Conservation (phyloP, 2,329 filamentous ascomycete species). For the Madurella mycetomatis region DNA sequence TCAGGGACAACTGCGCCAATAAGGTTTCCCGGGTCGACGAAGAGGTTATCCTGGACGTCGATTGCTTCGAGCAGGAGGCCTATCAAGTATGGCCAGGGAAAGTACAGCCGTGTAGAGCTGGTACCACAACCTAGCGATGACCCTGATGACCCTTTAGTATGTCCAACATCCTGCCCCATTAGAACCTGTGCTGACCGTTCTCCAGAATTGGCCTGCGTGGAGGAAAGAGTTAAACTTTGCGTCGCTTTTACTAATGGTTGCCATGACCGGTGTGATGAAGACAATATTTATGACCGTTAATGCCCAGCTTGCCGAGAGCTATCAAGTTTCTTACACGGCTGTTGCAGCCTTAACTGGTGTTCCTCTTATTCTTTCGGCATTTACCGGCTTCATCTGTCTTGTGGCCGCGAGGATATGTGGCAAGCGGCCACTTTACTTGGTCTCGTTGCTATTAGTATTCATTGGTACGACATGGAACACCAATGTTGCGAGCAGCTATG, state of each 20-base stretch:
- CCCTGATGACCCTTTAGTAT: slow-evolving; percentile 49
- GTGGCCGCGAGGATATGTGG: slow-evolving; percentile 45
- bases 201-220: slow-evolving; percentile 53
- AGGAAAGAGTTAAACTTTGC: slow-evolving; percentile 49
- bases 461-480: slow-evolving; percentile 50
- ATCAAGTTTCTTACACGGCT: slow-evolving; percentile 44
- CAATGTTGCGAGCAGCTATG: slow-evolving; percentile 37
- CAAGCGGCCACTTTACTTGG: slow-evolving; percentile 51
- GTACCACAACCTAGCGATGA: slow-evolving; percentile 54
- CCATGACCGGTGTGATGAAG: slow-evolving; percentile 49
- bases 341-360: slow-evolving; percentile 48
- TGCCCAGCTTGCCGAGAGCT: slow-evolving; percentile 39
- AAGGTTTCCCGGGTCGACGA: slow-evolving; percentile 34
- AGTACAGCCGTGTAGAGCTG: slow-evolving; percentile 41
- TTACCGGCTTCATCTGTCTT: slow-evolving; percentile 41
- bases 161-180: slow-evolving; percentile 17
- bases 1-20: slow-evolving; percentile 14
- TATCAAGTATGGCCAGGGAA: slow-evolving; percentile 47
- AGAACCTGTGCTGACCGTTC: slow-evolving; percentile 7
- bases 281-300: slow-evolving; percentile 49
- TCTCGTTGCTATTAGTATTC: slow-evolving; percentile 42
- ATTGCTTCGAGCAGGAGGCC: slow-evolving; percentile 30
- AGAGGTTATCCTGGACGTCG: slow-evolving; percentile 34
- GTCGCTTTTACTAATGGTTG: slow-evolving; percentile 44
- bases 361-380: slow-evolving; percentile 47